Conservation (phyloP, 2,329 filamentous ascomycete genomes). For the Nothophaeocryptopus gaeumannii region DNA sequence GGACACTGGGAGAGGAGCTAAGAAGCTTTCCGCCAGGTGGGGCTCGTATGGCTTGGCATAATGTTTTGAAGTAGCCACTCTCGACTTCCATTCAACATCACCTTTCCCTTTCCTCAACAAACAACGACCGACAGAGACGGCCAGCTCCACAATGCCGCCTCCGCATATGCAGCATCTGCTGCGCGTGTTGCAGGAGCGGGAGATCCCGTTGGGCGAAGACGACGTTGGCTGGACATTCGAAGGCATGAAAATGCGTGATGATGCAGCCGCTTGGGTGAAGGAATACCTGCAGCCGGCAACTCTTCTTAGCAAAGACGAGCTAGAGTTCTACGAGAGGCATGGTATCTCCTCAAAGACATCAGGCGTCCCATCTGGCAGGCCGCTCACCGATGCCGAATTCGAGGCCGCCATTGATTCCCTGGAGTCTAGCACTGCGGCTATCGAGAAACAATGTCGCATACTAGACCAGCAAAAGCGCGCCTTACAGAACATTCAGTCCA, state of each 20-base stretch:
- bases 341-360: background rate
- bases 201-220: slow-evolving; percentile 44
- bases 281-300: slow-evolving; percentile 47
- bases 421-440: slow-evolving; percentile 61
- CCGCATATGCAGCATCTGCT: slow-evolving; percentile 41
- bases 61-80: background rate
- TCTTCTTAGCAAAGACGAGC: slow-evolving; percentile 49
- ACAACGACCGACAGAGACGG: background rate
- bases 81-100: background rate
- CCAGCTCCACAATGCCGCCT: slow-evolving; percentile 13
- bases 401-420: slow-evolving; percentile 61
- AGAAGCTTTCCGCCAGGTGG: background rate
- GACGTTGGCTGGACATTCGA: slow-evolving; percentile 50
- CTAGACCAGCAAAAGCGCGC: slow-evolving; percentile 62
- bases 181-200: slow-evolving; percentile 44
- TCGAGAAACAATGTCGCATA: slow-evolving; percentile 62
- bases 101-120: background rate
- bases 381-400: slow-evolving; percentile 60
- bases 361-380: slow-evolving; percentile 33
- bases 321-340: slow-evolving; percentile 42
- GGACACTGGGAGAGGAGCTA: background rate
- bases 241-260: slow-evolving; percentile 39
- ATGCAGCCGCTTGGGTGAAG: slow-evolving; percentile 46
- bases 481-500: slow-evolving; percentile 53
- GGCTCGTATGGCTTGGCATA: background rate